These are phyloP conservation scores for Aspergillaceae sp. DNA, from an alignment of 2,329 filamentous ascomycete genomes.

Conservation along the genomic window DNA sequence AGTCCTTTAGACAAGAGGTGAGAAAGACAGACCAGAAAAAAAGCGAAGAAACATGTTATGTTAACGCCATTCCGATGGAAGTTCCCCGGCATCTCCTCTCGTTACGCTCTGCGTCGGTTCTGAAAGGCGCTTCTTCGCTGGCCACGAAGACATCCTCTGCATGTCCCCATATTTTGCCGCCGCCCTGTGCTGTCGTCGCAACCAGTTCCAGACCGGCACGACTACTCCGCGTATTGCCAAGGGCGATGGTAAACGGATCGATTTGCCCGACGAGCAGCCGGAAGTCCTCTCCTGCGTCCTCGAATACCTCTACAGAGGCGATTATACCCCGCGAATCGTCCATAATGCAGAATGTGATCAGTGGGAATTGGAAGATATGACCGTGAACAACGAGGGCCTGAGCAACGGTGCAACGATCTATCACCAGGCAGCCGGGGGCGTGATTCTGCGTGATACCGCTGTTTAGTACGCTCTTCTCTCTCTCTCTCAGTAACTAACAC, in stretches of 20 bases:
- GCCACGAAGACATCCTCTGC: slow-evolving; percentile 76
- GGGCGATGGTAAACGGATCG: slow-evolving; percentile 56
- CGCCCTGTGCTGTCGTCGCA: slow-evolving; percentile 41
- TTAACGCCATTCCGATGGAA: slow-evolving; percentile 17
- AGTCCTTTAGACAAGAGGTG: slow-evolving; percentile 30
- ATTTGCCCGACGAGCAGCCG: slow-evolving; percentile 75
- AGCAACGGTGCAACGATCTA: slow-evolving; percentile 59
- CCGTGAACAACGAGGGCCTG: slow-evolving; percentile 30
- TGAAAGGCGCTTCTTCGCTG: slow-evolving; percentile 79
- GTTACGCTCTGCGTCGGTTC: slow-evolving; percentile 73
- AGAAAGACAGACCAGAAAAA: slow-evolving; percentile 7
- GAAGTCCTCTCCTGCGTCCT: slow-evolving; percentile 85
- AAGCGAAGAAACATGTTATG: background rate
- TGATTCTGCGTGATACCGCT: slow-evolving; percentile 77
- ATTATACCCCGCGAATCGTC: slow-evolving; percentile 76
- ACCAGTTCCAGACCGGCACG: slow-evolving; percentile 37
- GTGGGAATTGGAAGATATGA: slow-evolving; percentile 68
- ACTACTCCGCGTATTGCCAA: slow-evolving; percentile 35
- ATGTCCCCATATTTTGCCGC: slow-evolving; percentile 70
- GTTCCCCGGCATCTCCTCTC: slow-evolving; percentile 57
- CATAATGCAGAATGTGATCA: slow-evolving; percentile 73
- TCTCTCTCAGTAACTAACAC: background rate
- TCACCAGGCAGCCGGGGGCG: slow-evolving; percentile 54
- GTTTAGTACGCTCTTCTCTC: slow-evolving; percentile 53
- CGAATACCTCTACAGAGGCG: slow-evolving; percentile 88